Conservation (phyloP, 2,329 filamentous ascomycete genomes). For the Arthrinium phaeospermum region DNA sequence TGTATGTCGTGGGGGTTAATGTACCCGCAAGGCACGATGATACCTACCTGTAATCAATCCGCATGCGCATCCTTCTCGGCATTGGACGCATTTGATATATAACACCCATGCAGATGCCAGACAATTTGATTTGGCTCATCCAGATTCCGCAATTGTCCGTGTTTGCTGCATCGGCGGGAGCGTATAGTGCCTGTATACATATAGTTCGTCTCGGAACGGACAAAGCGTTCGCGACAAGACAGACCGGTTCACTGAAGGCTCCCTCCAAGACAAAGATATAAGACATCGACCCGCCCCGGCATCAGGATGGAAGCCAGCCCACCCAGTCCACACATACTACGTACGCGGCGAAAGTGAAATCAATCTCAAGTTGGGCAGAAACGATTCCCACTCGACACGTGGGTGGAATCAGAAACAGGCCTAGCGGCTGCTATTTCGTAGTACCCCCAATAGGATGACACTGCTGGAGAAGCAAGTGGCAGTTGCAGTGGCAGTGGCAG, state of each 20-base stretch:
- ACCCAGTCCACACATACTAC: background rate
- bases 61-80: background rate
- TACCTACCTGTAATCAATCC: background rate
- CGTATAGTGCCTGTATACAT: background rate
- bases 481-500: background rate
- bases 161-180: background rate
- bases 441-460: background rate
- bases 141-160: constrained; percentile 3
- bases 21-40: background rate
- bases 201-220: background rate
- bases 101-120: background rate
- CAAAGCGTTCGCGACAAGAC: background rate
- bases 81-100: background rate
- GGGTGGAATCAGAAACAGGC: constrained; percentile 19
- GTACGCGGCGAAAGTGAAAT: background rate
- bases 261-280: background rate
- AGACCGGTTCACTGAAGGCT: background rate
- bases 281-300: background rate
- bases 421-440: constrained; percentile 9
- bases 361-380: constrained; percentile 16
- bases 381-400: constrained; percentile 18
- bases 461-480: constrained; percentile 8
- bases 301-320: background rate
- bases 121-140: background rate
- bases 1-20: background rate